Evolutionary conservation across 2,329 filamentous ascomycete species (phyloP).

Genomic region (Orbilia blumenaviensis): DNA sequence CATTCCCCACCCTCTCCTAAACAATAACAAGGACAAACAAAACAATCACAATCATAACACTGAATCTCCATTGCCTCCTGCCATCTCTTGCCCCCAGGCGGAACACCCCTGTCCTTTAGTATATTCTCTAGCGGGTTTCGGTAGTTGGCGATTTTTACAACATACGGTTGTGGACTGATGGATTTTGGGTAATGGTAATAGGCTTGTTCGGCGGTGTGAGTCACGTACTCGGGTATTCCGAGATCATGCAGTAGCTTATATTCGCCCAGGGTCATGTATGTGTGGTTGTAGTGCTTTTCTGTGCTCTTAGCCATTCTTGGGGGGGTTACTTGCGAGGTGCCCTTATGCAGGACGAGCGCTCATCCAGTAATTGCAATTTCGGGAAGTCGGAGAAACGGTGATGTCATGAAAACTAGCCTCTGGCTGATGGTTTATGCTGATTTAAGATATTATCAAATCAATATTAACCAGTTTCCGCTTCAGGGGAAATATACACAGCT

Average conservation of each 20-base stretch:
- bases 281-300: constrained; percentile 30
- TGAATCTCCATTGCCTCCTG: constrained; percentile 8
- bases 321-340: no score
- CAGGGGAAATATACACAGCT: no score
- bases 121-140: constrained; percentile 6
- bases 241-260: constrained; percentile 6
- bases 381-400: no score
- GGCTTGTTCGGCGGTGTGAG: constrained; percentile 26
- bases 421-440: no score
- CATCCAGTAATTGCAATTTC: no score
- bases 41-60: constrained; percentile 34
- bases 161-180: not conserved
- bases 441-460: no score
- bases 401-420: no score
- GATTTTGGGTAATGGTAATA: constrained; percentile 28
- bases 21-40: constrained; percentile 24
- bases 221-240: constrained; percentile 26
- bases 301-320: constrained; percentile 27
- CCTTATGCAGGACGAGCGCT: no score
- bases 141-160: constrained; percentile 31
- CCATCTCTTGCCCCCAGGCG: not conserved
- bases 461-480: no score
- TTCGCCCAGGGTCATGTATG: constrained; percentile 24
- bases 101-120: not conserved
- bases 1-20: not conserved